Evolutionary conservation across 2,329 filamentous ascomycete genomes (phyloP).

Genomic region (Colletotrichum limetticola): DNA sequence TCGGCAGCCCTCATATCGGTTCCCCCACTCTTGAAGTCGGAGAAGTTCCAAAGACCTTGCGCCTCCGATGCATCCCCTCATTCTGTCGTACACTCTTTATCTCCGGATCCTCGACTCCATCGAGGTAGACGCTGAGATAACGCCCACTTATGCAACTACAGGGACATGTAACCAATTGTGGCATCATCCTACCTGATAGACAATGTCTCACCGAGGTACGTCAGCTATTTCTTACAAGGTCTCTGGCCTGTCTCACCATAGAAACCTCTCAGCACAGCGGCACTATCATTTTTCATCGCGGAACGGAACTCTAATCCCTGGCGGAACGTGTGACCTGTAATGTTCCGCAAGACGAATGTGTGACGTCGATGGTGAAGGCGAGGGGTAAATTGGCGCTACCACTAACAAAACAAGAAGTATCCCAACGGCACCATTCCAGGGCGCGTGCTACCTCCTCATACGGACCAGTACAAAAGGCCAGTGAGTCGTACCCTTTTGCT

Average conservation of each 20-base stretch:
- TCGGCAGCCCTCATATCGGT: not conserved
- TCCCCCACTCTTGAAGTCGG: not conserved
- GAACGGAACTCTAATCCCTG: slow-evolving; percentile 19
- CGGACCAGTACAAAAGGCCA: not conserved
- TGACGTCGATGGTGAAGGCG: slow-evolving; percentile 16
- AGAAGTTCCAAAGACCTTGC: not conserved
- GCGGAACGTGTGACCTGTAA: slow-evolving; percentile 20
- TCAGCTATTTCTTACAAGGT: not conserved
- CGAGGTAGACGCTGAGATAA: not conserved
- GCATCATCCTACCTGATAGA: not conserved
- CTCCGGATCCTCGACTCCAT: not conserved
- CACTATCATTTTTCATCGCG: not conserved
- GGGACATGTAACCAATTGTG: slow-evolving; percentile 8
- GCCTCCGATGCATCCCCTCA: not conserved
- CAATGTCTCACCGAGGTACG: not conserved
- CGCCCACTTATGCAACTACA: not conserved
- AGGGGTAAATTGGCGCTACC: not conserved
- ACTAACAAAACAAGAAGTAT: not conserved
- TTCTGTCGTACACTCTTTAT: not conserved
- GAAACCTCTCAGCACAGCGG: not conserved
- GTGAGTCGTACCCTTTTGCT: not conserved
- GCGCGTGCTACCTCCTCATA: not conserved
- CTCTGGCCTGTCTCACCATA: not conserved
- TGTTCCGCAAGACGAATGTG: not conserved
- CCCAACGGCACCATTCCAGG: not conserved